Evolutionary conservation across 2,329 filamentous ascomycete genomes (phyloP).

Genomic region (Fusarium oxysporum): DNA sequence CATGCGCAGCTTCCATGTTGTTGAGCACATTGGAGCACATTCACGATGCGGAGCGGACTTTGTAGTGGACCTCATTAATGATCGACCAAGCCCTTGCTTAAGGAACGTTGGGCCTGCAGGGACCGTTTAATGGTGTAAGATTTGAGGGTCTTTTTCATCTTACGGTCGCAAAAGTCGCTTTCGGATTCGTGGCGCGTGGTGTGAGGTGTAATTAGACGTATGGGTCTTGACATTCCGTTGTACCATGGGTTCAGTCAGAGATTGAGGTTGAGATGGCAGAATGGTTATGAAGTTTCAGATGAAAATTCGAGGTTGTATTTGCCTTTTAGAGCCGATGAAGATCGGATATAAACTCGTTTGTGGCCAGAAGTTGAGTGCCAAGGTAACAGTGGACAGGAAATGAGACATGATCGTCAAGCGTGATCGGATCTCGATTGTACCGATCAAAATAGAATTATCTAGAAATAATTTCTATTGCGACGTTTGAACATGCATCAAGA

Average conservation of each 20-base stretch:
- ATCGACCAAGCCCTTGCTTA: conserved; percentile 16
- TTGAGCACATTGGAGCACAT: conserved; percentile 1
- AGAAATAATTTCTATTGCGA: neutral
- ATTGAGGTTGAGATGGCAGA: neutral
- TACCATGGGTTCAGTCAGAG: neutral
- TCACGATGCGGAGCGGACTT: conserved; percentile 28
- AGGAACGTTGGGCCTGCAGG: conserved; percentile 4
- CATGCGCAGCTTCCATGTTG: neutral
- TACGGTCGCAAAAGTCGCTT: conserved; percentile 16
- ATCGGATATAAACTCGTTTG: neutral
- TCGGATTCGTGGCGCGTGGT: conserved; percentile 23
- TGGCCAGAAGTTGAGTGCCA: neutral
- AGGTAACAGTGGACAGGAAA: conserved; percentile 4
- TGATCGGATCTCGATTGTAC: conserved; percentile 41
- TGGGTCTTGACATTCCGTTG: neutral
- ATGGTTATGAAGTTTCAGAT: neutral
- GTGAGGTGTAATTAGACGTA: conserved; percentile 21
- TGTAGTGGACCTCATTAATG: conserved; percentile 3
- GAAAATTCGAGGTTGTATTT: neutral
- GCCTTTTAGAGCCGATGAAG: neutral
- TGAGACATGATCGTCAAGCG: conserved; percentile 9
- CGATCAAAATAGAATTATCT: conserved; percentile 11
- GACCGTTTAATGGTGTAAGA: conserved; percentile 13
- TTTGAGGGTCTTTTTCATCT: conserved; percentile 32
- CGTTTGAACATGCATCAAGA: neutral